phyloP scores from a whole-genome alignment of 768 basidiomycete genomes.

The Brasilioporus rufonigricans region DNA sequence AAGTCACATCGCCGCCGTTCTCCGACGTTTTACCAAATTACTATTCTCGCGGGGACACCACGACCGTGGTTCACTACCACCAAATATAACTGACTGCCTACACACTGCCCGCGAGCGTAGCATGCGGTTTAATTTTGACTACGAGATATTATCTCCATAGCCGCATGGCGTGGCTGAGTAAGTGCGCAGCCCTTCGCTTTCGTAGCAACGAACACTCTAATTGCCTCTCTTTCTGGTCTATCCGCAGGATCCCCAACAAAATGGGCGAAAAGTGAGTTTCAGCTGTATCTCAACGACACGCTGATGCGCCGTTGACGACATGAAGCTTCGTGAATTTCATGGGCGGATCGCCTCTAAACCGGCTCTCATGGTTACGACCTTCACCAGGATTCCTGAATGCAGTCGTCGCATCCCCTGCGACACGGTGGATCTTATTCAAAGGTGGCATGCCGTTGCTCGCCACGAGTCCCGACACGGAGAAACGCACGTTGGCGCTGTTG shows the following conservation, averaged over 20 bases:
- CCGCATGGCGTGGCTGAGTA: constrained; percentile 13
- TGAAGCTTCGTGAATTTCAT: constrained; percentile 48
- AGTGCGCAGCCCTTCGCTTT: background rate
- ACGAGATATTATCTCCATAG: background rate
- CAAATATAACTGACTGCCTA: constrained; percentile 15
- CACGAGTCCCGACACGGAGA: constrained; percentile 31
- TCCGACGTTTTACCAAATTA: background rate
- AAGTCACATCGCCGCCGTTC: background rate
- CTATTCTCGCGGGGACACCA: background rate
- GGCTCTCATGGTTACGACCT: constrained; percentile 76
- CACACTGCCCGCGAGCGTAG: background rate
- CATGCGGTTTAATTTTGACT: background rate
- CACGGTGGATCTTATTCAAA: constrained; percentile 80
- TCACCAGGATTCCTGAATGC: constrained; percentile 76
- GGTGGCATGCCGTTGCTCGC: constrained; percentile 64
- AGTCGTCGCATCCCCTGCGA: constrained; percentile 53
- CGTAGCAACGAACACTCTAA: background rate
- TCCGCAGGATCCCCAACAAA: constrained; percentile 14
- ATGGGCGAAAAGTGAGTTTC: constrained; percentile 33
- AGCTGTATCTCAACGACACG: background rate
- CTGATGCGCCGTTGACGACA: background rate
- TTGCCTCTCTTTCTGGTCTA: background rate
- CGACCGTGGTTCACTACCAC: background rate
- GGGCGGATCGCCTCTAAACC: constrained; percentile 70
- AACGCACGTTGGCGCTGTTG: constrained; percentile 48